Percentiles rank a stretch among this genome's conserved stretches.
phyloP scores from a whole-genome alignment of 192 early-diverging fungal genomes.

The Lunasporangiospora selenospora region DNA sequence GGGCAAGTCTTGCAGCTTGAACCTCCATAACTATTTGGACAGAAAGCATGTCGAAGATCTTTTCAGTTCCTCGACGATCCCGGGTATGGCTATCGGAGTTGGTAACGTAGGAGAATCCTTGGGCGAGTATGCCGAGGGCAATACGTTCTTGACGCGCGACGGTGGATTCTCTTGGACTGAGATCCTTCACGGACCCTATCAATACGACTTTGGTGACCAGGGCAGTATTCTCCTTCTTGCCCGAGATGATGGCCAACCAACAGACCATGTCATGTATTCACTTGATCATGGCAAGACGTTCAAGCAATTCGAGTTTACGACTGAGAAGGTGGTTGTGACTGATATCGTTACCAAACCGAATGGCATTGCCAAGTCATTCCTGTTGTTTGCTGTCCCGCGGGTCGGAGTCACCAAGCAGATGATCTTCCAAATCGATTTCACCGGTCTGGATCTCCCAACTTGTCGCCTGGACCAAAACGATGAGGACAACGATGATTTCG shows the following conservation, averaged over 20 bases:
- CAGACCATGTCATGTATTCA: conserved; percentile 60
- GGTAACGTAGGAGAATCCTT: conserved; percentile 87
- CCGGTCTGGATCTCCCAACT: conserved; percentile 39
- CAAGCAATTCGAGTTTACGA: conserved; percentile 55
- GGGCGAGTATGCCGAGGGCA: conserved; percentile 67
- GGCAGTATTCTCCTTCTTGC: conserved; percentile 88
- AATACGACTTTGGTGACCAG: conserved; percentile 94
- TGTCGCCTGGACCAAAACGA: conserved; percentile 51
- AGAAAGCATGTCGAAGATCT: conserved; percentile 75
- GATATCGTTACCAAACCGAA: conserved; percentile 76
- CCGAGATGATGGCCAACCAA: conserved; percentile 77
- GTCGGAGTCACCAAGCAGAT: conserved; percentile 39
- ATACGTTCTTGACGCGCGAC: conserved; percentile 88
- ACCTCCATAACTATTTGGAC: conserved; percentile 91
- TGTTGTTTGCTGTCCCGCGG: conserved; percentile 71
- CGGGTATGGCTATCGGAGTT: conserved; percentile 89
- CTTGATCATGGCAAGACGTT: conserved; percentile 80
- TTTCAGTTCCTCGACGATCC: conserved; percentile 83
- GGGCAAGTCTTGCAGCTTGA: conserved; percentile 65
- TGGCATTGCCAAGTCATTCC: conserved; percentile 78
- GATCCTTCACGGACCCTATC: conserved; percentile 84
- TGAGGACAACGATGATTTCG: conserved; percentile 67
- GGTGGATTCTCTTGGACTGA: conserved; percentile 88
- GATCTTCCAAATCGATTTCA: conserved; percentile 60
- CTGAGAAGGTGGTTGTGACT: conserved; percentile 60